phyloP scores from a whole-genome alignment of 1,284 basidiomycete species.

The Trametes versicolor region DNA sequence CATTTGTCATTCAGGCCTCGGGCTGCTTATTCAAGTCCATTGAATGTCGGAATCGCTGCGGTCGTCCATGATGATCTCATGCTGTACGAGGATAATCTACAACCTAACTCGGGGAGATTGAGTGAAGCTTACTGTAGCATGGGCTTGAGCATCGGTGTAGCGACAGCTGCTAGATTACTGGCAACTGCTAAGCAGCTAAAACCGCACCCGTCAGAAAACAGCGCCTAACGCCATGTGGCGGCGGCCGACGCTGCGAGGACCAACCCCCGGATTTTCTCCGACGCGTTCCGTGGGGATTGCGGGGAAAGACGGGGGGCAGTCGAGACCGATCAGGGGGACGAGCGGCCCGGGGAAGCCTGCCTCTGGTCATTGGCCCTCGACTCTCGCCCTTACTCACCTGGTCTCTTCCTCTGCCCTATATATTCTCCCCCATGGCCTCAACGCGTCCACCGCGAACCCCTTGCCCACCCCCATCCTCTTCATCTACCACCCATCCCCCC shows the following conservation, averaged over 20 bases:
- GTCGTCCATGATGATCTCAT: too few relatives aligned
- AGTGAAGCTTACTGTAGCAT: too few relatives aligned
- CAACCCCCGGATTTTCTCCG: conserved; percentile 16
- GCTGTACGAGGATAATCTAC: too few relatives aligned
- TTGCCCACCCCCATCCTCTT: conserved; percentile 1
- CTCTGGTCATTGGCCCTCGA: background rate
- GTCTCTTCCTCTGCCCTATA: conserved; percentile 18
- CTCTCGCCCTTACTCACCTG: conserved; percentile 2
- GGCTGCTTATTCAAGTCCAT: too few relatives aligned
- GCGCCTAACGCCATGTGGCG: background rate
- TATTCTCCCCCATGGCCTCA: conserved; percentile 17
- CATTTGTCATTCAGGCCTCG: too few relatives aligned
- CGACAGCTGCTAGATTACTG: too few relatives aligned
- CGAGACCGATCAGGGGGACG: conserved; percentile 9
- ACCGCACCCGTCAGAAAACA: background rate
- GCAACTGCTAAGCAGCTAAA: too few relatives aligned
- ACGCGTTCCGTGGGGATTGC: conserved; percentile 26
- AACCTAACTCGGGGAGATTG: too few relatives aligned
- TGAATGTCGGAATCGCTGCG: too few relatives aligned
- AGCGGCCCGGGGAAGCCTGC: conserved; percentile 10
- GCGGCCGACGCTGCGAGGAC: background rate
- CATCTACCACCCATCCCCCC: conserved; percentile 5
- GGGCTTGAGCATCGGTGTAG: too few relatives aligned
- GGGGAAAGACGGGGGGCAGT: conserved; percentile 23
- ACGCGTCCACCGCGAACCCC: background rate